A percentile compares a stretch with the other conserved stretches of the same genome.
Conservation (phyloP, 2,329 filamentous ascomycete species). For the Aspergillus piperis region DNA sequence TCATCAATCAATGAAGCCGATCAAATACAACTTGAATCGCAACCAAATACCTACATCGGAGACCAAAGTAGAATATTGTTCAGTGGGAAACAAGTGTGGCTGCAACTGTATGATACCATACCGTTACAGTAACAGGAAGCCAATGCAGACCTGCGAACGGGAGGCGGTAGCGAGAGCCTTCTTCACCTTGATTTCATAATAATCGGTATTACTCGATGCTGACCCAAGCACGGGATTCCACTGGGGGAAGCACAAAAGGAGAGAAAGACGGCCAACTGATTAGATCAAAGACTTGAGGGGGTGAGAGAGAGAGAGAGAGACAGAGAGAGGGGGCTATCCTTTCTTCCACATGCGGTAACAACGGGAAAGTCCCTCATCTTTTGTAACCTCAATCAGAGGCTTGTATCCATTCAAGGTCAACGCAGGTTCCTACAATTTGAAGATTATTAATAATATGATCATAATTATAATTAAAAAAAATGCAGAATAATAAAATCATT, state of each 20-base stretch:
- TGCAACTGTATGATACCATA: slow-evolving; percentile 20
- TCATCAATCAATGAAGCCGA: not conserved
- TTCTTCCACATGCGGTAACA: slow-evolving; percentile 16
- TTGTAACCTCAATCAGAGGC: slow-evolving; percentile 10
- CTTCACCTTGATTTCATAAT: not conserved
- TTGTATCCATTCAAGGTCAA: not conserved
- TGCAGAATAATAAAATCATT: not conserved
- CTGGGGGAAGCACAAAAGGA: no score
- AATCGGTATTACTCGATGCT: not conserved
- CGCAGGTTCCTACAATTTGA: slow-evolving; percentile 17
- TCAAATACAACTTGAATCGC: not conserved
- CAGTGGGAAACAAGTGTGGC: slow-evolving; percentile 8
- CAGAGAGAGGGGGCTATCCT: slow-evolving; percentile 1
- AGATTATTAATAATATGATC: slow-evolving; percentile 4
- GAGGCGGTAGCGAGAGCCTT: slow-evolving; percentile 11
- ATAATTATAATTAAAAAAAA: slow-evolving; percentile 6
- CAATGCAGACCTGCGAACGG: slow-evolving; percentile 11
- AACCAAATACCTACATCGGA: no score
- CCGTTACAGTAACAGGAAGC: slow-evolving; percentile 4
- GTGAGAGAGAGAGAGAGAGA: not conserved
- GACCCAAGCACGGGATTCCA: not conserved
- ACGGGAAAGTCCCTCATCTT: slow-evolving; percentile 16
- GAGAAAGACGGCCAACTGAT: no score
- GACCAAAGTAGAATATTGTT: not conserved
- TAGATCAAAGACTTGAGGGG: not conserved